Evolutionary conservation across 495 filamentous ascomycete genomes (phyloP), one percentile per base, ranked within the genome.

Genomic region (Talaromyces ruber): DNA sequence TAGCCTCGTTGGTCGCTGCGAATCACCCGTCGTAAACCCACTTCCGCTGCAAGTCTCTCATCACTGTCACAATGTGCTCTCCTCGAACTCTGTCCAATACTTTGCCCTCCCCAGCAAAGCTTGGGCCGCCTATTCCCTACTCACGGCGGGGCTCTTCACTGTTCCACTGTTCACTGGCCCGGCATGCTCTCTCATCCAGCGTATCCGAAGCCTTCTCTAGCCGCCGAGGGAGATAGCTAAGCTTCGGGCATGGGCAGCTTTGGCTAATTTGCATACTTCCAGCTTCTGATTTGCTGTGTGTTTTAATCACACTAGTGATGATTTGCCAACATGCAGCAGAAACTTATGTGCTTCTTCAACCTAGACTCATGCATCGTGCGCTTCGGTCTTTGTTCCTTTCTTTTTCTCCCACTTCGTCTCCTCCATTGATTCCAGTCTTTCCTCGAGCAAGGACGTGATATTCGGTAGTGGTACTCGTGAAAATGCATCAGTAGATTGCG

Each of bases 31-130:
- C 29, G 29, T 25, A 57, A 57, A 30, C 54, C 64, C 47, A 62
- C 64, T 51, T 26, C 60, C 47, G 58, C 62, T 68, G 67, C 64
- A 60, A 22, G 63, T 68, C 67, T 59, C 64, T 61, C 64, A 61
- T 66, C 62, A 63, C 58, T 59, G 64, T 57, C 58, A 62, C 61
- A 26, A 45, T 60, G 29, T 60, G 37, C 59, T 18, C 43, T 11
- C 12, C 18, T 34, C 24, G 26, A n/a, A 30, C 26, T 18, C 25
- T 25, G 53, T 21, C 29, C 53, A 56, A 32, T 56, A 9, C 50
- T 8, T 32, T 5, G 12, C 25, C 53, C n/a, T 22, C 7, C 18
- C 14, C 14, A 34, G n/a, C 7, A n/a, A 29, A 56, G 25, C 53
- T 25, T 34, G 18, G 53, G 8, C 53, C 26, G 29, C 12, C 4